These are phyloP conservation scores for Lotus japonicus DNA, from an alignment of 306 rosid genomes.

Conservation along the genomic window DNA sequence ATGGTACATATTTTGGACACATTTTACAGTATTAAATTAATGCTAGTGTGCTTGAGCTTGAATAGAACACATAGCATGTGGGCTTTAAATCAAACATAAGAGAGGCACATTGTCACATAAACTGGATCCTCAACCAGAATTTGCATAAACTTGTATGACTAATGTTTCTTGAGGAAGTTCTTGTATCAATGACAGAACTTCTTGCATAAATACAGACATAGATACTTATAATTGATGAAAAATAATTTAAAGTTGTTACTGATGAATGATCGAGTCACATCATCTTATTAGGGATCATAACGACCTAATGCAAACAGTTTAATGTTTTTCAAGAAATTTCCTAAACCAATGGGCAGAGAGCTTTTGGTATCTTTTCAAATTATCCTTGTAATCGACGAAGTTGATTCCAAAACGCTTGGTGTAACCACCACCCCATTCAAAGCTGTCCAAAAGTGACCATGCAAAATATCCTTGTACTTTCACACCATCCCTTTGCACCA, in stretches of 20 bases:
- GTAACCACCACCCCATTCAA: slow-evolving; percentile 50
- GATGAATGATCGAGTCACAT: neutral
- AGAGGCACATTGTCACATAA: neutral
- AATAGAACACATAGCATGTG: neutral
- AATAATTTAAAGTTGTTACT: neutral
- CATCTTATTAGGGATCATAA: neutral
- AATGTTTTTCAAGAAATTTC: slow-evolving; percentile 28
- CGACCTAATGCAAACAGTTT: neutral
- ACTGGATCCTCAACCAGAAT: neutral
- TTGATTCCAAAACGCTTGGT: slow-evolving; percentile 42
- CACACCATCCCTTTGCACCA: slow-evolving; percentile 34
- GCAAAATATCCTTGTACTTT: slow-evolving; percentile 52
- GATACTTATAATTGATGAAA: neutral
- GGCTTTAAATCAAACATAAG: neutral
- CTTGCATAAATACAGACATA: neutral
- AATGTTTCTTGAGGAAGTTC: neutral
- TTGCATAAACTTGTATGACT: neutral
- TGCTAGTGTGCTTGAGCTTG: neutral
- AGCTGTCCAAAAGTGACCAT: slow-evolving; percentile 58
- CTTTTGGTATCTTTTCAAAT: slow-evolving; percentile 36
- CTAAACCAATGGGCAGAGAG: slow-evolving; percentile 57
- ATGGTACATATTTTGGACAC: neutral
- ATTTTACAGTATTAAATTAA: neutral
- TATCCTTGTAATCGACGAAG: slow-evolving; percentile 42
- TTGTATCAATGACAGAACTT: neutral